phyloP scores from a whole-genome alignment of 768 basidiomycete species.

The Glaciozyma martinii region DNA sequence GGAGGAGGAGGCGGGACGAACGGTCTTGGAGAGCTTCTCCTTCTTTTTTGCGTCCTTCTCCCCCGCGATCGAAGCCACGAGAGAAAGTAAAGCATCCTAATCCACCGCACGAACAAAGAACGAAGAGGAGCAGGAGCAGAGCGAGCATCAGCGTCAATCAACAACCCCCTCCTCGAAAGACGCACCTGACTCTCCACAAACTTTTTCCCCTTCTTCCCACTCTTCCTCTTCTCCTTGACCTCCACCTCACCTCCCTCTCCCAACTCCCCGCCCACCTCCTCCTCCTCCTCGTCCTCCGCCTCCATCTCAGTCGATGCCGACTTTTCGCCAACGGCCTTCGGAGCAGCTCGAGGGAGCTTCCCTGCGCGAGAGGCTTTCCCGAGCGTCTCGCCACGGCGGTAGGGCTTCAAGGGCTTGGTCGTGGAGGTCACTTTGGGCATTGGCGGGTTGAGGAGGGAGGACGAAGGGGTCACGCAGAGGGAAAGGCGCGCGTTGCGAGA shows the following conservation, averaged over 20 bases:
- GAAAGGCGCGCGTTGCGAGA: not conserved
- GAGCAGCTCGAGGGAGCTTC: not conserved
- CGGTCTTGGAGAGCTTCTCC: not conserved
- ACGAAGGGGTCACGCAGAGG: not conserved
- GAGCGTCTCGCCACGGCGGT: not conserved
- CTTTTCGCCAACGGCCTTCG: slow-evolving; percentile 3
- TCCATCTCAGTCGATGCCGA: not conserved
- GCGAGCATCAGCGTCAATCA: not conserved
- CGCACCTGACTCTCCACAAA: slow-evolving; percentile 6
- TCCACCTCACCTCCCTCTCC: not conserved
- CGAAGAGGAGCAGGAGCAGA: not conserved
- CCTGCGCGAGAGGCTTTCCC: not conserved
- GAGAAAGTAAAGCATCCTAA: not conserved
- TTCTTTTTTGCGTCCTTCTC: not conserved
- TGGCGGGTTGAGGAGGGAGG: not conserved
- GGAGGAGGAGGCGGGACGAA: not conserved
- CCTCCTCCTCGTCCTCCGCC: not conserved
- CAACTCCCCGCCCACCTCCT: not conserved
- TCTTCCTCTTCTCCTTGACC: not conserved
- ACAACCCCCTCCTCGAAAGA: not conserved
- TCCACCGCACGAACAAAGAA: not conserved
- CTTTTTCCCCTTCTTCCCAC: slow-evolving; percentile 9
- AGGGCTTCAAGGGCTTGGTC: not conserved
- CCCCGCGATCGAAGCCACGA: not conserved
- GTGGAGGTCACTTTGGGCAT: not conserved